phyloP scores from a whole-genome alignment of 306 rosid species.

The Hippophae rhamnoides region DNA sequence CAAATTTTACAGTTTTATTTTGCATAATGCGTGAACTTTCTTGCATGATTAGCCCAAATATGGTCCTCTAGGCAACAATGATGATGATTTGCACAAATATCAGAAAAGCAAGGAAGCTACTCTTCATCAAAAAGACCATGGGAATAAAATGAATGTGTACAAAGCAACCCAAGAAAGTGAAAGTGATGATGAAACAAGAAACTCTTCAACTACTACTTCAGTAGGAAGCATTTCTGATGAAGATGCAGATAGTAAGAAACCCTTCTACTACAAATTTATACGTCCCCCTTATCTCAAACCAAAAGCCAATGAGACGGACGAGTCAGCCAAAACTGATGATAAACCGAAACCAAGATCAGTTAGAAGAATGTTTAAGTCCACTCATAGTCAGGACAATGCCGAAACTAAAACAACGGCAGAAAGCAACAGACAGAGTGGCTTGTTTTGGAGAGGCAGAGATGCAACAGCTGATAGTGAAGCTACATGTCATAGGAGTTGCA shows the following conservation, averaged over 20 bases:
- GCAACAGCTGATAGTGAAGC: conserved; percentile 11
- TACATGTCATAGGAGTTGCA: neutral
- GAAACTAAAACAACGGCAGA: too few relatives aligned
- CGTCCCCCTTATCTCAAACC: conserved; percentile 67
- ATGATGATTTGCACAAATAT: conserved; percentile 6
- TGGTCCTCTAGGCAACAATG: conserved; percentile 4
- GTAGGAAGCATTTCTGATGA: conserved; percentile 40
- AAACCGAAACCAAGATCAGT: conserved; percentile 59
- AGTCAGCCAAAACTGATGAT: conserved; percentile 15
- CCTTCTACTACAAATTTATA: conserved; percentile 24
- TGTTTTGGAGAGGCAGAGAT: neutral
- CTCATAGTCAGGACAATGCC: neutral
- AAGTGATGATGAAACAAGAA: conserved; percentile 38
- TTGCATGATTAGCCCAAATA: conserved; percentile 29
- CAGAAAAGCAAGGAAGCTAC: neutral
- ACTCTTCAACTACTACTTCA: conserved; percentile 31
- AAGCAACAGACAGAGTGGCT: neutral
- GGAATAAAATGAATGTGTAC: neutral
- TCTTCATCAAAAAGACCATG: neutral
- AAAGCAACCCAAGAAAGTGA: conserved; percentile 16
- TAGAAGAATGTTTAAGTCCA: conserved; percentile 25
- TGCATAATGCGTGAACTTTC: conserved; percentile 10
- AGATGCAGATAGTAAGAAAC: conserved; percentile 37
- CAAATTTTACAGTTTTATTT: neutral
- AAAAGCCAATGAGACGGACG: conserved; percentile 19